phyloP scores from a whole-genome alignment of 345 rosid genomes.

The Syzygium grande region DNA sequence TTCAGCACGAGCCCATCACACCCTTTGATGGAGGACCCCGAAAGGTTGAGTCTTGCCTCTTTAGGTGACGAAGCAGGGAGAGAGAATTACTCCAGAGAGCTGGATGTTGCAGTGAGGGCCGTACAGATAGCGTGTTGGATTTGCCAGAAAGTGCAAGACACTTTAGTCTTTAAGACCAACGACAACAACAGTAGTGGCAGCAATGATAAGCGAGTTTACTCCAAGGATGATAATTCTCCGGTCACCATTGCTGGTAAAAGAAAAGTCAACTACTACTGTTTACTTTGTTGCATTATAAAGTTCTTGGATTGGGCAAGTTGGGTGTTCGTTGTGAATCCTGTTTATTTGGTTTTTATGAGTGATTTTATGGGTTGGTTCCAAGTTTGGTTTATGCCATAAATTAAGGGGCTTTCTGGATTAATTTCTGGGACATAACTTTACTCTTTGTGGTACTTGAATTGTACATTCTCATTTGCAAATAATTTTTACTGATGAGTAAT shows the following conservation, averaged over 20 bases:
- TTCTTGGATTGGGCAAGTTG: not conserved
- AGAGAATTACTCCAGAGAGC: slow-evolving; percentile 28
- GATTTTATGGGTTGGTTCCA: not conserved
- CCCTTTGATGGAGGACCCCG: not conserved
- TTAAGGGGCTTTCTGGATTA: not conserved
- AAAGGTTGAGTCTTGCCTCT: not conserved
- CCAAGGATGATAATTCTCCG: slow-evolving; percentile 75
- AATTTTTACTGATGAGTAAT: not conserved
- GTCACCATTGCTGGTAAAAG: slow-evolving; percentile 81
- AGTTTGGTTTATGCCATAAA: not conserved
- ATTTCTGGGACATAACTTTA: not conserved
- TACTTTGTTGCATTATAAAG: not conserved
- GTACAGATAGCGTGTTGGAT: slow-evolving; percentile 78
- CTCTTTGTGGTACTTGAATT: not conserved
- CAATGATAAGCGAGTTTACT: slow-evolving; percentile 28
- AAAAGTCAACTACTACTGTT: not conserved
- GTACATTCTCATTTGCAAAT: not conserved
- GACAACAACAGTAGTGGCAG: not conserved
- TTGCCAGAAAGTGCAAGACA: slow-evolving; percentile 65
- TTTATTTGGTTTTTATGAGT: not conserved
- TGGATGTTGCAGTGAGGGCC: slow-evolving; percentile 72
- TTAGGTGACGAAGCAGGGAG: not conserved
- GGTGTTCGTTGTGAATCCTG: not conserved
- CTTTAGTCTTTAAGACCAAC: slow-evolving; percentile 22
- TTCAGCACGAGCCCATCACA: not conserved